phyloP scores from a whole-genome alignment of 768 basidiomycete species.

The Dacryopinax spathularia region DNA sequence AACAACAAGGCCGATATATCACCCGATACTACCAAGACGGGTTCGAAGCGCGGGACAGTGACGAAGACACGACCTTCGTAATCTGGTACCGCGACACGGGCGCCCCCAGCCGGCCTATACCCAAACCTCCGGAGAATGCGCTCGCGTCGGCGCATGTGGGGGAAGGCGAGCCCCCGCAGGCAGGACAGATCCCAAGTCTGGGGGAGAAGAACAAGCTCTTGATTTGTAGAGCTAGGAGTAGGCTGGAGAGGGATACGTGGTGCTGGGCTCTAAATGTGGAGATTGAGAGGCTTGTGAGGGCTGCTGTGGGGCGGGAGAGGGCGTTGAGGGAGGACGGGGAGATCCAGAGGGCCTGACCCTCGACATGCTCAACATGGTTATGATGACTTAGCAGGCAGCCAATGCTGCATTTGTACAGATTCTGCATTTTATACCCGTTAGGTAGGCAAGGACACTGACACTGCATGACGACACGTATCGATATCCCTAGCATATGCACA shows the following conservation, averaged over 20 bases:
- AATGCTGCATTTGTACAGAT: no score
- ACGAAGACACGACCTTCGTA: conserved; percentile 79
- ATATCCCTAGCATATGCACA: no score
- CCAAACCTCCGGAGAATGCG: neutral
- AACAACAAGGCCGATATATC: conserved; percentile 16
- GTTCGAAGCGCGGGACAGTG: conserved; percentile 69
- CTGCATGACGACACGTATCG: no score
- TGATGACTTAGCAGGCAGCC: no score
- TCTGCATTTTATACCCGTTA: no score
- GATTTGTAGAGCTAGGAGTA: conserved; percentile 61
- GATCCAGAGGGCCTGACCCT: conserved; percentile 22
- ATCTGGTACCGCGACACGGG: conserved; percentile 39
- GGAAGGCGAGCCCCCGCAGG: conserved; percentile 9
- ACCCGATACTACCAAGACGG: conserved; percentile 82
- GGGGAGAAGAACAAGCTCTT: conserved; percentile 45
- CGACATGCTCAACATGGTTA: no score
- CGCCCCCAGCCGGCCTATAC: neutral
- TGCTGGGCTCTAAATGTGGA: conserved; percentile 86
- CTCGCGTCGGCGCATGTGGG: conserved; percentile 6
- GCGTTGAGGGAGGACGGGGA: conserved; percentile 50
- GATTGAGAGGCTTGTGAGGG: conserved; percentile 65
- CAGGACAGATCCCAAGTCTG: conserved; percentile 31
- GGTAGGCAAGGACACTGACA: no score
- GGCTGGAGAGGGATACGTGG: conserved; percentile 86
- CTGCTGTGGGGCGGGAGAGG: conserved; percentile 48